Evolutionary conservation across 805 yeast species (phyloP).

Genomic region (Diddensiella santjacobensis): DNA sequence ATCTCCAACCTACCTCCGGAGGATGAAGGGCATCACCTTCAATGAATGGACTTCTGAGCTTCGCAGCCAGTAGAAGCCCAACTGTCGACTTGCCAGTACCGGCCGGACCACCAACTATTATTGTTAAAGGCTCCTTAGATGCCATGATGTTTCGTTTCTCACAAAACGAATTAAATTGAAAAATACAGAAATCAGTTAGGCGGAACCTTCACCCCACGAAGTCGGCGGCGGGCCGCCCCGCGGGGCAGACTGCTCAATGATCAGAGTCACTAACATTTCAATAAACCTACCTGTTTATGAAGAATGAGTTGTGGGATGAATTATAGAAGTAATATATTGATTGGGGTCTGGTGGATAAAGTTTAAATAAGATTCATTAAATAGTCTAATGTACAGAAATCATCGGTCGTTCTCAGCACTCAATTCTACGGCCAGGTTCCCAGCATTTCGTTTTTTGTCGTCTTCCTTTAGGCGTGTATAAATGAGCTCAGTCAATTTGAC

Average conservation of each 20-base stretch:
- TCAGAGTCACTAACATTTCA: background rate
- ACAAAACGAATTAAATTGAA: too few relatives aligned
- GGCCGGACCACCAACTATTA: constrained; percentile 88
- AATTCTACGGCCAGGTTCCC: constrained; percentile 33
- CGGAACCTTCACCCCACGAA: background rate
- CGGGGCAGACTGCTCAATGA: background rate
- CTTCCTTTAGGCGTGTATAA: constrained; percentile 49
- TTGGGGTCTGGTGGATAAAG: too few relatives aligned
- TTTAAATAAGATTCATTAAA: too few relatives aligned
- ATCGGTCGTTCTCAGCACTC: constrained; percentile 31
- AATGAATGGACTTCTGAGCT: constrained; percentile 52
- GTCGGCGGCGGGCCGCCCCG: background rate
- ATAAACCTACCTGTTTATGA: too few relatives aligned
- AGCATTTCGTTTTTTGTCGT: constrained; percentile 47
- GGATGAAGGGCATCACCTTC: constrained; percentile 91
- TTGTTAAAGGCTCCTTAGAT: constrained; percentile 7
- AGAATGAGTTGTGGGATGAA: background rate
- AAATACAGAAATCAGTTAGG: too few relatives aligned
- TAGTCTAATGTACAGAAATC: background rate
- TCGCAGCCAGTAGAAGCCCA: constrained; percentile 48
- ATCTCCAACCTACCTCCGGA: constrained; percentile 28
- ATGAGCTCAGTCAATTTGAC: constrained; percentile 63
- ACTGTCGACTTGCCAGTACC: constrained; percentile 93
- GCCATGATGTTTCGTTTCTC: background rate
- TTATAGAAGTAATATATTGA: background rate